Evolutionary conservation across 176 grass and related monocot genomes (phyloP), one percentile per base, ranked within the genome.

Genomic region (Rhynchospora pubera): DNA sequence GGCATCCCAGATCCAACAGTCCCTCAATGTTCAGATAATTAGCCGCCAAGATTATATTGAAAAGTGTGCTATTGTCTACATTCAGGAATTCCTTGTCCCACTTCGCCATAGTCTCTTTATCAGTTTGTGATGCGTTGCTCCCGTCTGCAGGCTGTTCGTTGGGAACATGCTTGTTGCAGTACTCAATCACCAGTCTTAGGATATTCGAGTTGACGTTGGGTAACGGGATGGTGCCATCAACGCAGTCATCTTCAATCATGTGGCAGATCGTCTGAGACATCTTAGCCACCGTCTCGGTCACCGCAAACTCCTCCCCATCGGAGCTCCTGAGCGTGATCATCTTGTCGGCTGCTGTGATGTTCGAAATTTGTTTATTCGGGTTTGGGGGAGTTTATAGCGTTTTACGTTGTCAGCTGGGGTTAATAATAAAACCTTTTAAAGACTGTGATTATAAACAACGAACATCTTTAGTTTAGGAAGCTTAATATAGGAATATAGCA

Each of bases 321-420:
- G 47, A 47, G 86, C 81, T 88, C 68, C 44, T 79, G n/a, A 88
- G 60, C n/a, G 8, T 88, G 64, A 88, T 58, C 59, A 62, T 72
- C 48, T 55, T 83, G 22, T 18, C 39, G 57, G 30, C 8, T 1
- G 2, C 3, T 0, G 2, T 48, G 44, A 18, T 22, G 44, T 11
- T 10, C 48, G 2, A 43, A 42, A 72, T 39, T 72, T 47, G 39
- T 42, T n/a, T 70, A 0, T 70, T 70, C 34, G 7, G 16, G 34
- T 34, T 34, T 34, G 32, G 32, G 32, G 32, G 32, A 3, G 1
- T 34, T 34, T 34, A 34, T 34, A 34, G 32, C 32, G 32, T 3
- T 34, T 34, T 34, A 34, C 3, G 32, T 34, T 34, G 32, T 34
- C 32, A 1, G 32, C 32, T 34, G 32, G 32, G 32, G 32, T 3